These are phyloP conservation scores for Macrocybe sp. DNA, from an alignment of 1,284 basidiomycete genomes.

Conservation along the genomic window DNA sequence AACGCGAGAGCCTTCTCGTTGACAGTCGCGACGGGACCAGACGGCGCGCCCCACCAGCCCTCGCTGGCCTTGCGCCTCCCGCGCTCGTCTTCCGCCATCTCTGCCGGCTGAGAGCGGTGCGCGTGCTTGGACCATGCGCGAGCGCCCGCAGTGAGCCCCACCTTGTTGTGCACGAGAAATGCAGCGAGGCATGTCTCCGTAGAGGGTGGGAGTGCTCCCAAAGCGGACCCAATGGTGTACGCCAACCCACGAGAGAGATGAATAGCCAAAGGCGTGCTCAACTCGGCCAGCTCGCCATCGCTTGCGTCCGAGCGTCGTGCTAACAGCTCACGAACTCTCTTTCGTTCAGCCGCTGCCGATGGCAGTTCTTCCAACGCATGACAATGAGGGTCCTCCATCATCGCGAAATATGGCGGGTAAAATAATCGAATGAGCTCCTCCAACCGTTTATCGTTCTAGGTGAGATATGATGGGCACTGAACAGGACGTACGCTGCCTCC, in stretches of 20 bases:
- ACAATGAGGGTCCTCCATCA: slow-evolving; percentile 29
- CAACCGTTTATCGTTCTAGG: too few relatives aligned
- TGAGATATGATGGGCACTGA: too few relatives aligned
- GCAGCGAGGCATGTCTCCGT: slow-evolving; percentile 39
- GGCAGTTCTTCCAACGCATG: slow-evolving; percentile 37
- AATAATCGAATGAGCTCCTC: too few relatives aligned
- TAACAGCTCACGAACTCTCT: slow-evolving; percentile 20
- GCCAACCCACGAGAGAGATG: slow-evolving; percentile 49
- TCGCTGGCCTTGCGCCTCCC: slow-evolving; percentile 15
- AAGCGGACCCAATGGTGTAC: slow-evolving; percentile 52
- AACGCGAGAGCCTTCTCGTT: slow-evolving; percentile 44
- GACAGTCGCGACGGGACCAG: slow-evolving; percentile 43
- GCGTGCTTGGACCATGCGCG: slow-evolving; percentile 59
- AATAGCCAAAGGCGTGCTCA: slow-evolving; percentile 26
- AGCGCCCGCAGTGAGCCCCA: slow-evolving; percentile 46
- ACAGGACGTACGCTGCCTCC: too few relatives aligned
- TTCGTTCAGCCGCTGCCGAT: slow-evolving; percentile 30
- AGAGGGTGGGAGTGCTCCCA: slow-evolving; percentile 43
- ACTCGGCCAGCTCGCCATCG: slow-evolving; percentile 1
- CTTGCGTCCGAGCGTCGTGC: slow-evolving; percentile 7
- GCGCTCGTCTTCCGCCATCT: slow-evolving; percentile 9
- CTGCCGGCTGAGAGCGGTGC: slow-evolving; percentile 37
- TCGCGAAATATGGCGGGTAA: too few relatives aligned
- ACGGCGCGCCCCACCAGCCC: slow-evolving; percentile 56
- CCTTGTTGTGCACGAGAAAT: slow-evolving; percentile 41